Evolutionary conservation across 805 yeast genomes (phyloP), one percentile per base, ranked within the genome.

Genomic region (Candida montana): DNA sequence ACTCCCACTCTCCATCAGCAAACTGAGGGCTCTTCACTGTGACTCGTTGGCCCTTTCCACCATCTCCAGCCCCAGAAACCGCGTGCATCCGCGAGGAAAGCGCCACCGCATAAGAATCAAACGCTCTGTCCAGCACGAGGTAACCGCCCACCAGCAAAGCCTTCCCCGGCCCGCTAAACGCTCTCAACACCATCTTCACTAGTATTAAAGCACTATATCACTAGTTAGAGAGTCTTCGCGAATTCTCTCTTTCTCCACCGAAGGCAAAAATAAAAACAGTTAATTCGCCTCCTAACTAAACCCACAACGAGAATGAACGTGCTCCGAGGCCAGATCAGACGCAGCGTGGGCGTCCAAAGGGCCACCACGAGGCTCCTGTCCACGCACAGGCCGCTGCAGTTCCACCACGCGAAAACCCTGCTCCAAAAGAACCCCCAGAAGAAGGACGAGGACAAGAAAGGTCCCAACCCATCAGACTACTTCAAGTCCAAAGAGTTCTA

Each of bases 141-240:
- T 93, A 93, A 0, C 99, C 99, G 16, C 99, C 99, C 1, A 93
- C 96, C 11, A 93, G 53, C 21, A 93, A 68, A 1, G 97, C 98
- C 61, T 93, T 93, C 0, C 98, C 97, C 0, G 99, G 97, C 0
- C 98, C 95, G 56, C 96, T 84, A 58, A 78, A 91, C 8, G 81
- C 86, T 27, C 32, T 19, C 7, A 20, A 30, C 8, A 29, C 21
- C 4, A 18, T 3, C 39, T 29, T 36, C 16, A 16, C 11, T n/a
- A n/a, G n/a, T n/a, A n/a, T n/a, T n/a, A n/a, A n/a, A n/a, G n/a
- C n/a, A n/a, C n/a, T n/a, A n/a, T n/a, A n/a, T n/a, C n/a, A n/a
- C n/a, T n/a, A n/a, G n/a, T n/a, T n/a, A n/a, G n/a, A n/a, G n/a
- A n/a, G n/a, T n/a, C n/a, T 33, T 18, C 31, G 37, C 37, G 37